These are phyloP conservation scores for Trematosphaeria pertusa DNA, from an alignment of 2,329 filamentous ascomycete genomes.

Conservation along the genomic window DNA sequence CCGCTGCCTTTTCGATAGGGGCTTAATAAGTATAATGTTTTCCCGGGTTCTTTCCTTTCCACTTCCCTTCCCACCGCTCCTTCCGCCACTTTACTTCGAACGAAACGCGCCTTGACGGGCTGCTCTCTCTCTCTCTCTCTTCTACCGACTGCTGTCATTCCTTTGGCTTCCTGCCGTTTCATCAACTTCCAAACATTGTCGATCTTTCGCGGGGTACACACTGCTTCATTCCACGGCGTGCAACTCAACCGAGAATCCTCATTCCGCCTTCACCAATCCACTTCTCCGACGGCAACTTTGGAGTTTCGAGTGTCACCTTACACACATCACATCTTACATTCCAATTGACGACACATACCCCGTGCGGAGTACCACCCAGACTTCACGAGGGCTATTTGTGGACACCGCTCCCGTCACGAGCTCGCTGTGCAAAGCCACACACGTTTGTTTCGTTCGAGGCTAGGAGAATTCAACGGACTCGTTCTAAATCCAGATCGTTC, in stretches of 20 bases:
- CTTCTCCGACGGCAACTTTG: not conserved
- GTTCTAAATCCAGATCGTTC: too few species aligned
- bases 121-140: slow-evolving; percentile 7
- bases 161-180: not conserved
- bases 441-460: too few species aligned
- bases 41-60: slow-evolving; percentile 1
- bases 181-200: not conserved
- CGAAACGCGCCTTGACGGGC: slow-evolving; percentile 19
- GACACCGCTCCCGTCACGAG: too few species aligned
- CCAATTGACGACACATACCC: too few species aligned
- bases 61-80: not conserved
- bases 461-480: too few species aligned
- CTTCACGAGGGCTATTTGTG: too few species aligned
- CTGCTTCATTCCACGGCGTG: slow-evolving; percentile 2
- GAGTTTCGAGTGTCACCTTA: slow-evolving; percentile 2
- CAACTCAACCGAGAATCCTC: slow-evolving; percentile 1
- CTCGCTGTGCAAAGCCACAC: too few species aligned
- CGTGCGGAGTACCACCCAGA: too few species aligned
- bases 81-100: slow-evolving; percentile 2
- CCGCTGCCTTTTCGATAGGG: not conserved
- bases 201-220: not conserved
- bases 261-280: not conserved
- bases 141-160: not conserved
- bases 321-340: not conserved
- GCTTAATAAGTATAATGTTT: not conserved